Base-by-base conservation (phyloP, 305 asterid species). In the Fraxinus platypoda region DNA sequence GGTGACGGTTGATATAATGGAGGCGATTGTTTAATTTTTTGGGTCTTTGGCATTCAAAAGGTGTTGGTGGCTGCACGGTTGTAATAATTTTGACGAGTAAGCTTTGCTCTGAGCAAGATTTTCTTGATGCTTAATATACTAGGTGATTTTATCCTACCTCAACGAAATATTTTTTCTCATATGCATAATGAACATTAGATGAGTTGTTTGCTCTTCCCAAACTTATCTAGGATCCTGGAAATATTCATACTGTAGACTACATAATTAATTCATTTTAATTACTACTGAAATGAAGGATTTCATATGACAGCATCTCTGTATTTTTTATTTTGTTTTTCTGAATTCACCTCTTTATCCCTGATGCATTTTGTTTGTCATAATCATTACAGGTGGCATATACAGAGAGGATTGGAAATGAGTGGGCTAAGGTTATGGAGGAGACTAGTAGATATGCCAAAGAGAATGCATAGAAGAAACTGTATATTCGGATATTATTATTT, bases 351-450 rank as follows among this genome's bases (percentile, higher is more conserved):
- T 28, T 64, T 80, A 59, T 70, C 70, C 72, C 82, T 79, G 43
- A 74, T 78, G 54, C 74, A 30, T 52, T 66, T 23, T 66, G 74
- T 81, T 70, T 78, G 76, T 30, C 54, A 59, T 68, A 81, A 80
- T 71, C 17, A 28, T 80, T 84, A 34, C 93, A 96, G 99, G 97
- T 92, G 78, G 70, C 92, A 38, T 91, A 90, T 76, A 84, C 86
- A 81, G 97, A 94, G 85, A 94, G 88, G 81, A 92, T 94, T 28
- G 97, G 85, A 41, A 88, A 49, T 13, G 98, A 94, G 88, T 96
- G 99, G 99, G 82, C 85, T 80, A 93, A 91, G 87, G 97, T 91
- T 81, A 95, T 93, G 12, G 97, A 91, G 82, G 98, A 94, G 90
- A 94, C 95, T 6, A 80, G 87, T 80, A 89, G 87, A 83, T 94